These are phyloP conservation scores for Blastosporella zonata DNA, from an alignment of 1,284 basidiomycete species.

Conservation along the genomic window DNA sequence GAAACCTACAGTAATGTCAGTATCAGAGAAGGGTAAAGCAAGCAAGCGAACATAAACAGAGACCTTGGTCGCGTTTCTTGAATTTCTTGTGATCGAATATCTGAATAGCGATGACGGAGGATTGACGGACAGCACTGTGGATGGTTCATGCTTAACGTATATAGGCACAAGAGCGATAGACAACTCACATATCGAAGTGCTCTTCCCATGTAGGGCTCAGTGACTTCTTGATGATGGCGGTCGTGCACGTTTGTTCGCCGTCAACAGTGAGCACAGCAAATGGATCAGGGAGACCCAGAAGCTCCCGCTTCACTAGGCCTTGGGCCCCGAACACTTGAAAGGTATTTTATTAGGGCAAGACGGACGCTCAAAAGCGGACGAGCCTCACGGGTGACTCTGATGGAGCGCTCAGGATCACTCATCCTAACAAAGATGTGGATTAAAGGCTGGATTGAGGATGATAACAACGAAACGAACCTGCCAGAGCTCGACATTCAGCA, in stretches of 20 bases:
- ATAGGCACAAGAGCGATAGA: slow-evolving; percentile 12
- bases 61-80: slow-evolving; percentile 95
- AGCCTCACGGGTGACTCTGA: slow-evolving; percentile 42
- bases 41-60: slow-evolving; percentile 21
- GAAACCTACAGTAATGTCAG: slow-evolving; percentile 36
- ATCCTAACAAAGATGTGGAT: slow-evolving; percentile 28
- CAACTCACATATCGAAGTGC: slow-evolving; percentile 82
- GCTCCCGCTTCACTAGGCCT: slow-evolving; percentile 86
- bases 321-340: slow-evolving; percentile 81
- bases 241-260: slow-evolving; percentile 92
- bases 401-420: slow-evolving; percentile 41
- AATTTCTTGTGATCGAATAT: slow-evolving; percentile 98
- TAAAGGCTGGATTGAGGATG: slow-evolving; percentile 2
- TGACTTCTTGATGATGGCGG: slow-evolving; percentile 80
- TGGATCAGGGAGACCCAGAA: slow-evolving; percentile 91
- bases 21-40: neutral
- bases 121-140: slow-evolving; percentile 78
- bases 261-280: slow-evolving; percentile 97
- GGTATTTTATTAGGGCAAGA: slow-evolving; percentile 5
- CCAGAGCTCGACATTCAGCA: slow-evolving; percentile 38
- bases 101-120: slow-evolving; percentile 92
- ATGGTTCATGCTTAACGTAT: slow-evolving; percentile 11
- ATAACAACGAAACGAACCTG: slow-evolving; percentile 30
- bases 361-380: slow-evolving; percentile 4
- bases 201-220: slow-evolving; percentile 94